Evolutionary conservation across 768 basidiomycete genomes (phyloP).

Genomic region (Xerocomellus dryophilus): DNA sequence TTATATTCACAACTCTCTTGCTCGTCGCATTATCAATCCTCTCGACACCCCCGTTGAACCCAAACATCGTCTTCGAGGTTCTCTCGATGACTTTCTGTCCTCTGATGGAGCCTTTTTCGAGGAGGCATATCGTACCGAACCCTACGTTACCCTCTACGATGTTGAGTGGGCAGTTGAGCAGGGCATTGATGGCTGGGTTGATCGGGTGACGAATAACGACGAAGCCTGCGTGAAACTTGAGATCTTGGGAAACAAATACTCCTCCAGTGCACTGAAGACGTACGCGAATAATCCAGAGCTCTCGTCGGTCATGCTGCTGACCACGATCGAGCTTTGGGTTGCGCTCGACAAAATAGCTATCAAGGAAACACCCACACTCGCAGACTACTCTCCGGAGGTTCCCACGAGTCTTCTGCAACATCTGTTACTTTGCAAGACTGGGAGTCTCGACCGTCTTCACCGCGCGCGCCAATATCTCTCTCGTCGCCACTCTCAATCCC

Average conservation of each 20-base stretch:
- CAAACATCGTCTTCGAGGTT: conserved; percentile 5
- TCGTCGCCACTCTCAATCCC: conserved; percentile 24
- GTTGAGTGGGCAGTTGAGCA: conserved; percentile 36
- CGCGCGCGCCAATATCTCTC: conserved; percentile 32
- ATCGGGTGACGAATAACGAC: conserved; percentile 1
- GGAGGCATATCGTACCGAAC: conserved; percentile 9
- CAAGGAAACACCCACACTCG: conserved; percentile 25
- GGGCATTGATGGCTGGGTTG: conserved; percentile 36
- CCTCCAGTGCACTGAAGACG: conserved; percentile 17
- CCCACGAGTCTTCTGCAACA: conserved; percentile 23
- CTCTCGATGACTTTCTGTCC: conserved; percentile 20
- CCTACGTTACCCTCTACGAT: conserved; percentile 31
- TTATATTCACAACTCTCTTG: conserved; percentile 28
- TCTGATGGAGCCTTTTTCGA: conserved; percentile 9
- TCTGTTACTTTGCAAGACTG: conserved; percentile 30
- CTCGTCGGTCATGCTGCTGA: conserved; percentile 43
- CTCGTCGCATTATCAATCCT: background rate
- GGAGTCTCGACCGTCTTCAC: conserved; percentile 29
- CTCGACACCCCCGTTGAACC: background rate
- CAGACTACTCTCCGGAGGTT: conserved; percentile 35
- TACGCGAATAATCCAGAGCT: conserved; percentile 39
- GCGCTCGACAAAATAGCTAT: conserved; percentile 31
- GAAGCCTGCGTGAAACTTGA: conserved; percentile 21
- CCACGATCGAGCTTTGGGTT: conserved; percentile 36
- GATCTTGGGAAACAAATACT: conserved; percentile 28